Evolutionary conservation across 306 rosid species (phyloP), one percentile per base, ranked within the genome.

Genomic region (Canavalia gladiata): DNA sequence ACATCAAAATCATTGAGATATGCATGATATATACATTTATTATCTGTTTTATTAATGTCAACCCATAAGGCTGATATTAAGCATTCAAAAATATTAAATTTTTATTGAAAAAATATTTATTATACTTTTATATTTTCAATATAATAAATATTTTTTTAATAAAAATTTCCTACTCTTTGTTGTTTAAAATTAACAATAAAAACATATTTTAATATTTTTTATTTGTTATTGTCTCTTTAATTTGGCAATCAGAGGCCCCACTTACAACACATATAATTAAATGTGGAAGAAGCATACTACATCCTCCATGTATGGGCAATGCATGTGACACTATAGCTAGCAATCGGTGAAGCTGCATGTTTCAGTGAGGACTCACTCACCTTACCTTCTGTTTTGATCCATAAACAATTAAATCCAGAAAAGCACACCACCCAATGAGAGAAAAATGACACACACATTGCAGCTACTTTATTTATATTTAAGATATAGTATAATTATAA

Each of bases 291-390:
- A 81, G 47, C 72, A 67, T 57, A 62, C 71, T 69, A 79, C 68
- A 56, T 78, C 82, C 82, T 63, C 69, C 81, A 69, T 72, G 82
- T 66, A 80, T 82, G 86, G 90, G 92, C 90, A 86, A 31, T 77
- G 72, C 87, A 80, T 73, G 88, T 84, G 92, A 78, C 84, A 52
- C 71, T 63, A 18, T 18, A 34, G 64, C 75, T 62, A 51, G 43
- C 59, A 25, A 62, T 56, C 82, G 88, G 88, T 78, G 89, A 79
- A 55, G 62, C 34, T 68, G 46, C 81, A 46, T 65, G 55, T 81
- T 77, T 81, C 58, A 81, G 60, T 54, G 33, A 74, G 41, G 43
- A 59, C 65, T 62, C 60, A 29, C 55, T 0, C 18, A 34, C 50
- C 54, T 63, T 43, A 39, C 64, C 79, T 81, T 18, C 12, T 25